Evolutionary conservation across 768 basidiomycete genomes (phyloP), one percentile per base, ranked within the genome.

Genomic region (Mycena olivaceomarginata): DNA sequence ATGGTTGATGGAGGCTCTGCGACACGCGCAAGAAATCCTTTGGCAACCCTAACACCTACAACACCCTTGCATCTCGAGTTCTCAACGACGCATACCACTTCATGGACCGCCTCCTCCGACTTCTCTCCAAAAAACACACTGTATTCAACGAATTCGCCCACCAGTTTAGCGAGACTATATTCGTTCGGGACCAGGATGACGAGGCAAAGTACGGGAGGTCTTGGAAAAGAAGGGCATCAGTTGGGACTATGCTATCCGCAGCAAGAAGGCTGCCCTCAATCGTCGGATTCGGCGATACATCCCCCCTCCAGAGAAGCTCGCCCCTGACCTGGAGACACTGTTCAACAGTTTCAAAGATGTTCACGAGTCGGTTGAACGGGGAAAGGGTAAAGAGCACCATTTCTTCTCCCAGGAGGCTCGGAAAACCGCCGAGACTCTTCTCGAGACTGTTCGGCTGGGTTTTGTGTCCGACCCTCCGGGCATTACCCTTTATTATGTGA

Each of bases 51-150:
- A 25, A 56, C 15, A 64, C 46, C 4, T 43, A 60, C n/a, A 39
- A 31, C 13, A 64, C 43, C 5, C n/a, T 72, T 4, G 25, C 46
- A 6, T 65, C 46, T 22, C 71, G 63, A 13, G 71, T 72, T 12
- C 63, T 72, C 7, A 48, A 72, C 11, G 71, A 72, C 37, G 71
- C 63, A 20, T 72, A 65, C 16, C 71, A 72, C 13, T 66, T 63
- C 63, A 72, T 72, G 71, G 71, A 72, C 41, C 71, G 71, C 10
- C 63, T 72, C 20, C 71, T 72, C 1, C 63, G 71, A 37, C 71
- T 72, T n/a, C 25, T 25, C 25, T 64, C 70, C 43, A 72, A 72
- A 22, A 72, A 72, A 25, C 70, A 66, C 25, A 10, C 46, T 25
- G 63, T 63, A 53, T 25, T 2, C 25, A 25, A 25, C 2, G 25